These are phyloP conservation scores for Colletotrichum sp. DNA, from an alignment of 2,329 filamentous ascomycete species.

Conservation along the genomic window DNA sequence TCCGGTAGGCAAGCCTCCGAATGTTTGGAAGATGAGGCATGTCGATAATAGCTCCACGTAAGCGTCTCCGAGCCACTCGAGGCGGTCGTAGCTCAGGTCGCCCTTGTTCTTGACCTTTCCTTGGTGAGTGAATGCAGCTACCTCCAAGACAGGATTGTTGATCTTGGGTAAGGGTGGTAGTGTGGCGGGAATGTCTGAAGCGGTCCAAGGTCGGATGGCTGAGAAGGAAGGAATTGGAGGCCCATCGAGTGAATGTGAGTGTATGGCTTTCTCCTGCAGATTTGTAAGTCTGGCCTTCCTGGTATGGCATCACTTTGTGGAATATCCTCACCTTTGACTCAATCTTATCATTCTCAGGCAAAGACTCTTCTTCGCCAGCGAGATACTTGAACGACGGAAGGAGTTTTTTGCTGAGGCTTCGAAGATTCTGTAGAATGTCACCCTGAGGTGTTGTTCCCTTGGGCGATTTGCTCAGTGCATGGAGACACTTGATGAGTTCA, in stretches of 20 bases:
- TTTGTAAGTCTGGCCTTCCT: neutral
- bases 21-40: constrained; percentile 76
- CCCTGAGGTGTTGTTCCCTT: neutral
- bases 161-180: constrained; percentile 68
- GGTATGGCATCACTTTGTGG: too few species aligned
- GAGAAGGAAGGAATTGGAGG: constrained; percentile 16
- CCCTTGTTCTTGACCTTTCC: constrained; percentile 43
- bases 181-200: constrained; percentile 48
- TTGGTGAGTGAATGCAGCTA: constrained; percentile 71
- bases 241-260: neutral
- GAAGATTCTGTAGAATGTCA: neutral
- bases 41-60: constrained; percentile 82
- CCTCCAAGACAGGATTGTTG: constrained; percentile 62
- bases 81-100: constrained; percentile 72
- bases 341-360: neutral
- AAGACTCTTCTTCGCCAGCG: neutral
- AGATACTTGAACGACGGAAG: constrained; percentile 31
- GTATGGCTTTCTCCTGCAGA: neutral
- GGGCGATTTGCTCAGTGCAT: constrained; percentile 34
- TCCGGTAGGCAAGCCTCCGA: constrained; percentile 69
- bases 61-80: constrained; percentile 90
- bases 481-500: constrained; percentile 42
- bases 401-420: constrained; percentile 27
- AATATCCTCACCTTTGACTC: neutral
- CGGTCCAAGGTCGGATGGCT: constrained; percentile 52